Evolutionary conservation across 306 rosid species (phyloP), one percentile per base, ranked within the genome.

Genomic region (Myrica gale): DNA sequence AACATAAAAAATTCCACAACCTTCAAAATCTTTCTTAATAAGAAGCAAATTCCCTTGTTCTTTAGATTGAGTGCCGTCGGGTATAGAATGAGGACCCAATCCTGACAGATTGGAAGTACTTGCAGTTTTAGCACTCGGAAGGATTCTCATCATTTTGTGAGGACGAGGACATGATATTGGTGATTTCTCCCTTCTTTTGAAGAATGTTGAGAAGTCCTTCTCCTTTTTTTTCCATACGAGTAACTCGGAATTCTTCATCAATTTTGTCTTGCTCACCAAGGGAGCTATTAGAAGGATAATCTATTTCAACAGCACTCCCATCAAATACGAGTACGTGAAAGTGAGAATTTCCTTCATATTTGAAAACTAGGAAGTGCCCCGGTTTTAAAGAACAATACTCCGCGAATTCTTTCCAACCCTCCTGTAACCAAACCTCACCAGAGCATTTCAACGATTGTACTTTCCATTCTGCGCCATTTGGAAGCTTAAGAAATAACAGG

Each of bases 301-400:
- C 61, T 13, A 81, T 78, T 47, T 78, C 83, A 0, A 20, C 13
- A 10, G 66, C 37, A 41, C 19, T 81, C n/a, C 1, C 5, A n/a
- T 84, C 85, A 58, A 75, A 75, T 56, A 84, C 70, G 32, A 52
- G 3, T 13, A 82, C 69, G 2, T 17, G 53, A 13, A 85, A 85
- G 9, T 48, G 8, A 47, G 77, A 81, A 10, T 81, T 67, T 45
- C 74, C 79, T 20, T 60, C 68, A 43, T 78, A 68, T 71, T 50
- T 57, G n/a, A 81, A 78, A 17, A 17, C 39, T 5, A 85, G 17
- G 1, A 72, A 32, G 42, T 67, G 44, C 1, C 81, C 77, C 0
- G 1, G 3, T 5, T 11, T 9, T 13, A 81, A 1, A 5, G 71
- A 72, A 53, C 61, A 76, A 41, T 58, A 52, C 9, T 20, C 0